phyloP scores from a whole-genome alignment of 1,139 yeast species.

The Taphrina wiesneri region DNA sequence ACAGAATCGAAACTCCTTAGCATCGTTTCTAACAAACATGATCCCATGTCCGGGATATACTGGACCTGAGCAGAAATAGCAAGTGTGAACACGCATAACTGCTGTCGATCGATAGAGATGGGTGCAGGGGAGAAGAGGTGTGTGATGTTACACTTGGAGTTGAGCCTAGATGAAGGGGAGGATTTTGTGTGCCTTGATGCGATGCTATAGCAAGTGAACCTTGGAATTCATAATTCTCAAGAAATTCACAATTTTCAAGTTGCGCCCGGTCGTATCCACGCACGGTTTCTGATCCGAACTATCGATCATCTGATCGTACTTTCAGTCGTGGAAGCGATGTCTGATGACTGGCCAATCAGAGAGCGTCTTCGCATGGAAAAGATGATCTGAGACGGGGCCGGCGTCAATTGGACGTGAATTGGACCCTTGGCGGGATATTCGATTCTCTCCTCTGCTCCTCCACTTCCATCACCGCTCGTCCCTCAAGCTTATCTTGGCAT shows the following conservation, averaged over 20 bases:
- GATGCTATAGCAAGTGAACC: background rate
- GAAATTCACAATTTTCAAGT: background rate
- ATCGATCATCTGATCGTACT: conserved; percentile 4
- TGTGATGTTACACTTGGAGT: background rate
- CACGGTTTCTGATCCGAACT: background rate
- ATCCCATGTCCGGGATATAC: conserved; percentile 97
- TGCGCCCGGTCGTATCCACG: background rate
- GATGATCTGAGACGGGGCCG: no score
- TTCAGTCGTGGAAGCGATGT: no score
- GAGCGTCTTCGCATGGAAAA: background rate
- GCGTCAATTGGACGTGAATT: no score
- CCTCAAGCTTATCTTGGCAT: no score
- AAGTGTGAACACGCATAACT: conserved; percentile 86
- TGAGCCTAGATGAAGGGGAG: no score
- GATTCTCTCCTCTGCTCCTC: no score
- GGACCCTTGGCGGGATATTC: no score
- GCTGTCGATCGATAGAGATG: background rate
- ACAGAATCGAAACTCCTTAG: conserved; percentile 95
- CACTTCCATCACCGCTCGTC: no score
- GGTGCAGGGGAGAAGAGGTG: background rate
- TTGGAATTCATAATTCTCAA: background rate
- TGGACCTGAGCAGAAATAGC: conserved; percentile 97
- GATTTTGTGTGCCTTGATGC: background rate
- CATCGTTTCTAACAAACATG: conserved; percentile 96
- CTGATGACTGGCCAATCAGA: background rate